These are phyloP conservation scores for Calycina marina DNA, from an alignment of 2,329 filamentous ascomycete species.

Conservation along the genomic window DNA sequence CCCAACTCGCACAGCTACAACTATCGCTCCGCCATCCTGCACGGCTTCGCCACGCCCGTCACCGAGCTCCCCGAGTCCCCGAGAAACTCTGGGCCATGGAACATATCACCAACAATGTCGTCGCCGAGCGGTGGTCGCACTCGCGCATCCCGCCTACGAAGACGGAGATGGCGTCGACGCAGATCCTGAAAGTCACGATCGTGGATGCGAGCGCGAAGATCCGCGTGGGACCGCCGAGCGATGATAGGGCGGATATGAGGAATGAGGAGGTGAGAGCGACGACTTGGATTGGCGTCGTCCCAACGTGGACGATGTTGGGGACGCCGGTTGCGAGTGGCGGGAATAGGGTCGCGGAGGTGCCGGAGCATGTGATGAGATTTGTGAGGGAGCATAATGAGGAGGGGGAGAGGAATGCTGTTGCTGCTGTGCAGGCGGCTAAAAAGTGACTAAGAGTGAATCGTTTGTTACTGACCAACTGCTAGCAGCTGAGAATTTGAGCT, in stretches of 20 bases:
- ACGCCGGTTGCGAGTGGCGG: conserved; percentile 11
- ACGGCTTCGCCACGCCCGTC: conserved; percentile 58
- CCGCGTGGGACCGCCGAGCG: conserved; percentile 46
- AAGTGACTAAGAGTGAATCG: too few species aligned
- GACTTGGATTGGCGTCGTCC: conserved; percentile 43
- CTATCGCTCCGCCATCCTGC: conserved; percentile 56
- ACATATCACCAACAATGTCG: conserved; percentile 60
- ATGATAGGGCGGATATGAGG: conserved; percentile 34
- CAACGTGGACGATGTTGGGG: conserved; percentile 49
- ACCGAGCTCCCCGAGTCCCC: conserved; percentile 41
- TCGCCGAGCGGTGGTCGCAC: conserved; percentile 54
- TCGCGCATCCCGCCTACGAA: conserved; percentile 55
- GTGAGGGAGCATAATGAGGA: conserved; percentile 31
- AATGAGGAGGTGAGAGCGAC: conserved; percentile 27
- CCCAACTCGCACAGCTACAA: conserved; percentile 76
- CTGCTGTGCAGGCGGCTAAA: conserved; percentile 8
- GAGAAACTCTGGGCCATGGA: conserved; percentile 71
- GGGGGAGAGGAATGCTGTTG: conserved; percentile 26
- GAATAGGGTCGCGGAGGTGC: conserved; percentile 24
- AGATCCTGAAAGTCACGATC: conserved; percentile 55
- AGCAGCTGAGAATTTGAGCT: too few species aligned
- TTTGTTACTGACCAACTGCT: too few species aligned
- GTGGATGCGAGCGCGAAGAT: conserved; percentile 64
- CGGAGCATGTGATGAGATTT: conserved; percentile 38
- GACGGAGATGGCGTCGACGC: conserved; percentile 62